phyloP scores from a whole-genome alignment of 2,329 filamentous ascomycete genomes.

The Magnaporthiopsis incrustans region DNA sequence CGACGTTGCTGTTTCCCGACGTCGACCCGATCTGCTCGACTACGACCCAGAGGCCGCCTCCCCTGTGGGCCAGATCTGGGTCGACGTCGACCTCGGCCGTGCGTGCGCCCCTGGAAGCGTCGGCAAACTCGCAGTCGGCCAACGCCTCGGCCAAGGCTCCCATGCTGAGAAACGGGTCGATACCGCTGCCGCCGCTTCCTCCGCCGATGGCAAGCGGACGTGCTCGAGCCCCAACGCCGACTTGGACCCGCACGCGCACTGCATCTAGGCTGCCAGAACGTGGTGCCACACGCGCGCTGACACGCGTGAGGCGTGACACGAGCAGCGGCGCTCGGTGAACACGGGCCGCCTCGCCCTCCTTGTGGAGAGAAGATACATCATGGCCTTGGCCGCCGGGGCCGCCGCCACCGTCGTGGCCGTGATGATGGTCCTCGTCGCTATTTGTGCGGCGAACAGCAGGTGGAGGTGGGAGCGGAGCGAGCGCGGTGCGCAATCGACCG shows the following conservation, averaged over 20 bases:
- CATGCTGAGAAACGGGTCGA: conserved; percentile 21
- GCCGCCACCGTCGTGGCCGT: neutral
- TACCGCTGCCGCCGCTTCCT: conserved; percentile 59
- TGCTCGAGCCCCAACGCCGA: conserved; percentile 55
- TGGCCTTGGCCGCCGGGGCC: neutral
- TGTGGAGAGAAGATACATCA: neutral
- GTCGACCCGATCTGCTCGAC: conserved; percentile 63
- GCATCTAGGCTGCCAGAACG: conserved; percentile 19
- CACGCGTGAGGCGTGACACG: conserved; percentile 46
- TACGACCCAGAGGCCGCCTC: conserved; percentile 66
- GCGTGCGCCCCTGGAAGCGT: conserved; percentile 57
- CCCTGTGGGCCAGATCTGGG: conserved; percentile 43
- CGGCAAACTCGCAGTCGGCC: conserved; percentile 49
- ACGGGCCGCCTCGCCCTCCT: conserved; percentile 15
- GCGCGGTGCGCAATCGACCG: conserved; percentile 57
- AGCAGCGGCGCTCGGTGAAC: conserved; percentile 31
- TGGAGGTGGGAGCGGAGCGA: conserved; percentile 40
- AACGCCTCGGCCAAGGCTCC: neutral
- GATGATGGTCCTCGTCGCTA: neutral
- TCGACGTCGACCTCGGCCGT: conserved; percentile 69
- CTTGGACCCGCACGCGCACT: conserved; percentile 65
- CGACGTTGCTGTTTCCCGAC: conserved; percentile 14
- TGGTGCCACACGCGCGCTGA: conserved; percentile 43
- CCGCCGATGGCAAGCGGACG: conserved; percentile 56
- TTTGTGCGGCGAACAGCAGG: neutral